These are phyloP conservation scores for Nakaseomyces delphensis DNA, from an alignment of 1,139 yeast species.

Conservation along the genomic window DNA sequence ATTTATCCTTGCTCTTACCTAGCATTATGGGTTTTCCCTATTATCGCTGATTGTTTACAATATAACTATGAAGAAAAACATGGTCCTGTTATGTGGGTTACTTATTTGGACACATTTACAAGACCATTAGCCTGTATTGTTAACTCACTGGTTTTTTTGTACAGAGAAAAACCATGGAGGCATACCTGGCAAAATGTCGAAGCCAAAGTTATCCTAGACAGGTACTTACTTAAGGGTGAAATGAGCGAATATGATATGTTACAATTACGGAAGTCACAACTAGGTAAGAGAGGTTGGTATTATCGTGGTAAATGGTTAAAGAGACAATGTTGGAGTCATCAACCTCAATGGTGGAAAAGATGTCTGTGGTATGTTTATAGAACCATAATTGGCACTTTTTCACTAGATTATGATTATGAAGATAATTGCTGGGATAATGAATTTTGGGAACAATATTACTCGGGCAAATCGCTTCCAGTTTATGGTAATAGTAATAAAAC, in stretches of 20 bases:
- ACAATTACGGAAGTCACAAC: slow-evolving; percentile 19
- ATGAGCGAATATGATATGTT: slow-evolving; percentile 23
- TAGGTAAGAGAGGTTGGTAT: slow-evolving; percentile 30
- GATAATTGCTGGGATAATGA: slow-evolving; percentile 25
- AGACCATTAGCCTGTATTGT: slow-evolving; percentile 76
- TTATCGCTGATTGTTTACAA: slow-evolving; percentile 60
- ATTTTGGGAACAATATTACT: slow-evolving; percentile 22
- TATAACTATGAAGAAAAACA: slow-evolving; percentile 40
- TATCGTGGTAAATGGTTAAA: slow-evolving; percentile 25
- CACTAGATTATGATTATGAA: slow-evolving; percentile 15
- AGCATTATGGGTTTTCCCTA: slow-evolving; percentile 73
- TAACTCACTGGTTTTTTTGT: slow-evolving; percentile 65
- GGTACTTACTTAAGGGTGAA: slow-evolving; percentile 23
- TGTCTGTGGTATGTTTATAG: slow-evolving; percentile 23
- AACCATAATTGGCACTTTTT: slow-evolving; percentile 15
- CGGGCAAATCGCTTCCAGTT: slow-evolving; percentile 7
- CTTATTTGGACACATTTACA: slow-evolving; percentile 60
- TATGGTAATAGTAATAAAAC: background rate
- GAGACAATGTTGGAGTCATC: slow-evolving; percentile 26
- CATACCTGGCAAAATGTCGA: slow-evolving; percentile 28
- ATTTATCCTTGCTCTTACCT: slow-evolving; percentile 78
- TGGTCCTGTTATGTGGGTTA: slow-evolving; percentile 56
- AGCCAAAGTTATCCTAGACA: slow-evolving; percentile 18
- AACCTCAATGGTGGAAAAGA: slow-evolving; percentile 23
- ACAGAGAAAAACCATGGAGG: slow-evolving; percentile 73